Percentiles rank a stretch among this genome's conserved stretches.
These are phyloP conservation scores for Nevesoporus exiguus DNA, from an alignment of 768 basidiomycete species.

Conservation along the genomic window DNA sequence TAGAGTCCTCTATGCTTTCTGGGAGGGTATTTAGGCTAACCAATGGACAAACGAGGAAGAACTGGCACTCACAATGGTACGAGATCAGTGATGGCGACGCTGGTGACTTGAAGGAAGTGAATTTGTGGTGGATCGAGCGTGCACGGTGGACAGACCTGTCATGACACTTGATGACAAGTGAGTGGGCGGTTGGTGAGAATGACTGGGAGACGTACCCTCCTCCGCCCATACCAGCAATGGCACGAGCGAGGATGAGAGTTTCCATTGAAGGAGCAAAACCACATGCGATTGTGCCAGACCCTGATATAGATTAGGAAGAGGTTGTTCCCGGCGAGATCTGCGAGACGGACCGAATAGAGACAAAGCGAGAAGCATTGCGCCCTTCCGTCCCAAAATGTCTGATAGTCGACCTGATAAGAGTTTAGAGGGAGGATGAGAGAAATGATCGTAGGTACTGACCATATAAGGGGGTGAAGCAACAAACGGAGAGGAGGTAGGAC, in stretches of 20 bases:
- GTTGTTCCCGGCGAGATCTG: slow-evolving; percentile 13
- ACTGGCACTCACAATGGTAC: slow-evolving; percentile 69
- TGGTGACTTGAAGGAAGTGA: slow-evolving; percentile 55
- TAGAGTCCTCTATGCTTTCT: slow-evolving; percentile 87
- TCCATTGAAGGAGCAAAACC: slow-evolving; percentile 87
- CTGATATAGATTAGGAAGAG: slow-evolving; percentile 37
- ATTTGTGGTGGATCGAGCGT: slow-evolving; percentile 11
- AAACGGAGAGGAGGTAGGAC: slow-evolving; percentile 81
- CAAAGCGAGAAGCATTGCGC: slow-evolving; percentile 82
- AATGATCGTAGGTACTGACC: slow-evolving; percentile 42
- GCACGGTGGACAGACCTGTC: slow-evolving; percentile 54
- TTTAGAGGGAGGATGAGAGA: slow-evolving; percentile 10
- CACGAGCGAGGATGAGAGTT: slow-evolving; percentile 72
- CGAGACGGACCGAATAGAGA: slow-evolving; percentile 68
- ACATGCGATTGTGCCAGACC: slow-evolving; percentile 80
- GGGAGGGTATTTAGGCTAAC: slow-evolving; percentile 3
- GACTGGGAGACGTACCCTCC: slow-evolving; percentile 61
- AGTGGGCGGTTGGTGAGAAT: not conserved
- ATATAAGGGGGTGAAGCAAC: slow-evolving; percentile 89
- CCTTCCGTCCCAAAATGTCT: slow-evolving; percentile 81
- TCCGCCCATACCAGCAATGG: slow-evolving; percentile 89
- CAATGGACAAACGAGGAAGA: slow-evolving; percentile 1
- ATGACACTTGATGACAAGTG: slow-evolving; percentile 56
- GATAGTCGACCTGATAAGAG: slow-evolving; percentile 65
- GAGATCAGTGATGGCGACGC: slow-evolving; percentile 82